Percentiles rank a stretch among this genome's conserved stretches.
These are phyloP conservation scores for Leishmania gerbilli DNA, from an alignment of 208 protist genomes.

Conservation along the genomic window DNA sequence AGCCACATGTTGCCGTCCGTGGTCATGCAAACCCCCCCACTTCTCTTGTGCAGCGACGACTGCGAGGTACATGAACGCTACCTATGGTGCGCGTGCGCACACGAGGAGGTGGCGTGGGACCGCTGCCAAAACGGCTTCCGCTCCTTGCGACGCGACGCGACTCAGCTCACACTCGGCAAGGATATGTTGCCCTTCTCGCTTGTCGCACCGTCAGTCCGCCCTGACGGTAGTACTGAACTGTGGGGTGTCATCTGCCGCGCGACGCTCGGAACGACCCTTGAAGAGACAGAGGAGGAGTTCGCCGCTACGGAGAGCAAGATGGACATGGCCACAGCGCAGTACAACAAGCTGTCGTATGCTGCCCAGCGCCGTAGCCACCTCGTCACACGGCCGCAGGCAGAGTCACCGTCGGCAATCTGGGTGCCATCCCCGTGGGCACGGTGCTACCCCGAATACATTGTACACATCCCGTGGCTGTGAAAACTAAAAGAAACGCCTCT, in stretches of 20 bases:
- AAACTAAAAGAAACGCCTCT: neutral
- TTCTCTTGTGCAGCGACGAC: constrained; percentile 64
- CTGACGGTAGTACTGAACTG: neutral
- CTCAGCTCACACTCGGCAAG: neutral
- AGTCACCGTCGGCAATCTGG: constrained; percentile 4
- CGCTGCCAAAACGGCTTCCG: constrained; percentile 54
- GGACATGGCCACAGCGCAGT: constrained; percentile 15
- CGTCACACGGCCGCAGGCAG: neutral
- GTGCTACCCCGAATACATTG: constrained; percentile 67
- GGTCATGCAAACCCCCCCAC: constrained; percentile 18
- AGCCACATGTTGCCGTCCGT: constrained; percentile 41
- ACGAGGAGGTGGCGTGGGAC: constrained; percentile 61
- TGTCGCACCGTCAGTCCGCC: neutral
- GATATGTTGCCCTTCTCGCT: constrained; percentile 18
- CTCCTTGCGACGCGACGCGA: constrained; percentile 6
- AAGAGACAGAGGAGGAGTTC: constrained; percentile 28
- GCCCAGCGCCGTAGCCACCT: constrained; percentile 31
- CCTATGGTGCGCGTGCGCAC: constrained; percentile 50
- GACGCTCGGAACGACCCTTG: constrained; percentile 57
- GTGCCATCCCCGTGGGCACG: constrained; percentile 38
- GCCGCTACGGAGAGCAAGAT: constrained; percentile 5
- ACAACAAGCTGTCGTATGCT: constrained; percentile 23
- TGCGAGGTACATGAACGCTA: constrained; percentile 71
- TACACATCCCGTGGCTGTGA: constrained; percentile 5
- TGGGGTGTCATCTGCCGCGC: constrained; percentile 66